These are phyloP conservation scores for Phylloporus scabripes DNA, from an alignment of 768 basidiomycete genomes.

Conservation along the genomic window DNA sequence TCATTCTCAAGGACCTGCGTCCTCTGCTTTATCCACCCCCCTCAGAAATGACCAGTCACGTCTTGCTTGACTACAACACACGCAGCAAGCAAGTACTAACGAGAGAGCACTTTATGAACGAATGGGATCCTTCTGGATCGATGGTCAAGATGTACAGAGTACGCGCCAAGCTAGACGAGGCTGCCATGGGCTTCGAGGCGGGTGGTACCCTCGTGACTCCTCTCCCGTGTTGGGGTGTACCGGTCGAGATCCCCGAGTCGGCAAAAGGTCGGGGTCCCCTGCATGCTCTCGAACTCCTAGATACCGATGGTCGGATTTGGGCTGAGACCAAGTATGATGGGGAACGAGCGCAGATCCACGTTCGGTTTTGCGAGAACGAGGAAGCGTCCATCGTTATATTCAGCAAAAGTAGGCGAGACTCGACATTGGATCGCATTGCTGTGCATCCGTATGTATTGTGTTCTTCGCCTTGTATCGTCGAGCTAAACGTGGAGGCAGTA, in stretches of 20 bases:
- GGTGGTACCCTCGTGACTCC: constrained; percentile 19
- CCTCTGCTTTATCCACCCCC: constrained; percentile 71
- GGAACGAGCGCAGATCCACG: constrained; percentile 90
- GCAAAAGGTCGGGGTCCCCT: constrained; percentile 60
- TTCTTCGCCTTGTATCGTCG: neutral
- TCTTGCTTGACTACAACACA: constrained; percentile 52
- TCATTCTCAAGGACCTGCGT: constrained; percentile 82
- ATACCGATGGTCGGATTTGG: constrained; percentile 44
- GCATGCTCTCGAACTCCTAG: constrained; percentile 45
- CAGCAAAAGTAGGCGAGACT: constrained; percentile 84
- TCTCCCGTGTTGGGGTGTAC: constrained; percentile 49
- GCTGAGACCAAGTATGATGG: constrained; percentile 95
- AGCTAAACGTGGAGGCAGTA: constrained; percentile 29
- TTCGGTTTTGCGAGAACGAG: constrained; percentile 41
- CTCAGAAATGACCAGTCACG: constrained; percentile 38
- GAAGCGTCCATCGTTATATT: constrained; percentile 63
- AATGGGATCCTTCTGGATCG: constrained; percentile 59
- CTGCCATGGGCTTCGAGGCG: constrained; percentile 41
- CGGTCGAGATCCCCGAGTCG: constrained; percentile 79
- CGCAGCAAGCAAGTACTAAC: constrained; percentile 51
- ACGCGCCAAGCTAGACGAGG: constrained; percentile 55
- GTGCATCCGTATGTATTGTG: constrained; percentile 42
- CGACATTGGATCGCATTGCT: constrained; percentile 68
- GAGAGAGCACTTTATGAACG: constrained; percentile 58
- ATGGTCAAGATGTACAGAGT: constrained; percentile 52